phyloP scores from a whole-genome alignment of 371 early-diverging fungal genomes.

The Entomophthora muscae region DNA sequence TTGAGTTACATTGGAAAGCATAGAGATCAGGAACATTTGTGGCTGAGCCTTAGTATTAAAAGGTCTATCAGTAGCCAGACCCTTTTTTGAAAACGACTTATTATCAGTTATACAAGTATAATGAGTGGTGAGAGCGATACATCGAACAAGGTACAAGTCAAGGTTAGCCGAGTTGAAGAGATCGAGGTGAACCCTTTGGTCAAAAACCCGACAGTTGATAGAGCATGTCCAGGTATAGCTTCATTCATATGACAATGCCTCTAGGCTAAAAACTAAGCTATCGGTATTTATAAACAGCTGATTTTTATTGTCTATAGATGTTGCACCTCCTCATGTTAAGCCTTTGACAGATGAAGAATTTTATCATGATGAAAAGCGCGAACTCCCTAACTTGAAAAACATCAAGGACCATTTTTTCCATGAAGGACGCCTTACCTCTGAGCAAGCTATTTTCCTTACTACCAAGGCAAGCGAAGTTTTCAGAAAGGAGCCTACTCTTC shows the following conservation, averaged over 20 bases:
- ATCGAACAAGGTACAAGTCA: no score
- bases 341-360: conserved; percentile 29
- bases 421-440: conserved; percentile 80
- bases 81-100: no score
- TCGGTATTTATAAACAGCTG: not conserved
- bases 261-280: not conserved
- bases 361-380: conserved; percentile 36
- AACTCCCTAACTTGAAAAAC: conserved; percentile 60
- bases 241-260: no score
- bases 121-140: no score
- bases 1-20: no score
- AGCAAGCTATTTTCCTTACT: conserved; percentile 76
- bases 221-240: not conserved
- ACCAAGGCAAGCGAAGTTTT: conserved; percentile 53
- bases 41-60: no score
- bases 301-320: conserved; percentile 15
- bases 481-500: conserved; percentile 56
- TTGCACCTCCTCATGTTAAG: conserved; percentile 28
- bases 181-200: no score
- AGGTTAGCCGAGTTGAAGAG: no score
- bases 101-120: no score
- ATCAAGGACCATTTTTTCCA: conserved; percentile 74
- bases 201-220: conserved; percentile 2
- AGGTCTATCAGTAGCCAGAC: no score
- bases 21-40: no score